phyloP scores from a whole-genome alignment of 495 filamentous ascomycete species.

The Penicillium herquei region DNA sequence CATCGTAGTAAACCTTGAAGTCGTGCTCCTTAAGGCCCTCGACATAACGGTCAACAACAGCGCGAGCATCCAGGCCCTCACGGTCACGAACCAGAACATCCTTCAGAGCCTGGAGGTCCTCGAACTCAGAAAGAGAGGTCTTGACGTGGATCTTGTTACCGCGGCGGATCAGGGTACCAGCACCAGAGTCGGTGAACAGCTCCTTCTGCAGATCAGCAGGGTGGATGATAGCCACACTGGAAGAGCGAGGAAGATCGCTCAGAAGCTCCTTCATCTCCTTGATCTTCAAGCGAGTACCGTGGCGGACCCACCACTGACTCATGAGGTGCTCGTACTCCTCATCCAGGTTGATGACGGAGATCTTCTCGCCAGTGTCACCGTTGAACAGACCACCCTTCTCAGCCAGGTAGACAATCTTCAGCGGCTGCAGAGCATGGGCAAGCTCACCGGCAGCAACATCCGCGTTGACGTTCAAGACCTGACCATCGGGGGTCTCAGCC shows the following conservation, averaged over 20 bases:
- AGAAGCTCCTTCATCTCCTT: conserved; percentile 97
- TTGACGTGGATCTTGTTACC: conserved; percentile 86
- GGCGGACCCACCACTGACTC: conserved; percentile 93
- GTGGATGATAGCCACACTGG: conserved; percentile 97
- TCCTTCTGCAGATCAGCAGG: conserved; percentile 93
- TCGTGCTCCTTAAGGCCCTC: conserved; percentile 69
- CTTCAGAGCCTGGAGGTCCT: conserved; percentile 73
- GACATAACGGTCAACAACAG: conserved; percentile 83
- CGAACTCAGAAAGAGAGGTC: conserved; percentile 72
- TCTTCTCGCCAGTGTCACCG: conserved; percentile 89
- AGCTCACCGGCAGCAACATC: conserved; percentile 95
- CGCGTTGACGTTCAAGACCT: conserved; percentile 96
- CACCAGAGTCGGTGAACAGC: conserved; percentile 92
- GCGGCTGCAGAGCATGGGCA: conserved; percentile 81
- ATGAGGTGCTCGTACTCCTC: conserved; percentile 96
- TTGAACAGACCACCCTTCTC: conserved; percentile 98
- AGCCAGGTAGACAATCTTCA: conserved; percentile 97
- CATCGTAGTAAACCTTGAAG: conserved; percentile 95
- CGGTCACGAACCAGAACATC: conserved; percentile 81
- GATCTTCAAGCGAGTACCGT: conserved; percentile 96
- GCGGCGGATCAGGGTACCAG: conserved; percentile 89
- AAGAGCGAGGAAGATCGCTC: conserved; percentile 80
- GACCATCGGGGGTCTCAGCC: conserved; percentile 90
- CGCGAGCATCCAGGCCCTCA: conserved; percentile 77
- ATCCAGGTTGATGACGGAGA: conserved; percentile 95